Conservation (phyloP, 2,329 filamentous ascomycete genomes). For the Trichoderma sp. region DNA sequence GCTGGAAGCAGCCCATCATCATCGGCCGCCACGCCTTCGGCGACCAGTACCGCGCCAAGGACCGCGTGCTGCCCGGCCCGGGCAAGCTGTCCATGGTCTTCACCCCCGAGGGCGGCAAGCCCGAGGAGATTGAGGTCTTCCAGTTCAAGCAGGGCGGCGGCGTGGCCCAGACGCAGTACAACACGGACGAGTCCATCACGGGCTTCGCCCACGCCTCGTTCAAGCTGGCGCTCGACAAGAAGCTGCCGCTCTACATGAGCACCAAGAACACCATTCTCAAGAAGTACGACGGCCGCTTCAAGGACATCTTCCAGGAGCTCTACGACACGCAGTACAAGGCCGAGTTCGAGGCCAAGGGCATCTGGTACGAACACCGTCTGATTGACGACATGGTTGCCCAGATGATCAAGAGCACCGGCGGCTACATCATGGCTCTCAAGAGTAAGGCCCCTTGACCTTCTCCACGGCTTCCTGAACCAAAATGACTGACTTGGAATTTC, state of each 20-base stretch:
- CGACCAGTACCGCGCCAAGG: slow-evolving; percentile 97
- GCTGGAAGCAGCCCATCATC: slow-evolving; percentile 99
- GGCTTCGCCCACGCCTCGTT: slow-evolving; percentile 97
- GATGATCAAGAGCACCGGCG: slow-evolving; percentile 98
- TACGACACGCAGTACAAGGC: slow-evolving; percentile 86
- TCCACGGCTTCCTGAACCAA: background rate
- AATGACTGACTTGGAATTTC: background rate
- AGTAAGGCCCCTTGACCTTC: slow-evolving; percentile 59
- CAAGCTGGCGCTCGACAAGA: slow-evolving; percentile 88
- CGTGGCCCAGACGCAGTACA: slow-evolving; percentile 95
- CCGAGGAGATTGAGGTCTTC: slow-evolving; percentile 86
- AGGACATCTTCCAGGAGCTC: slow-evolving; percentile 98
- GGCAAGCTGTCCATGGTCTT: slow-evolving; percentile 95
- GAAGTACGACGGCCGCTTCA: slow-evolving; percentile 98
- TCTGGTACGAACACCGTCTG: slow-evolving; percentile 99
- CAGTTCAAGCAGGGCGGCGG: slow-evolving; percentile 85
- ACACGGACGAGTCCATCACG: slow-evolving; percentile 92
- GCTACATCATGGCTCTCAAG: slow-evolving; percentile 97
- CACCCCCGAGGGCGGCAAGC: slow-evolving; percentile 77
- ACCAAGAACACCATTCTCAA: slow-evolving; percentile 99
- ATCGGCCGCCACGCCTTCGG: slow-evolving; percentile 98
- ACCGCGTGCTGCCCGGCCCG: slow-evolving; percentile 77
- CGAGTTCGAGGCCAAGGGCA: slow-evolving; percentile 85
- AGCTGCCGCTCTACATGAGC: slow-evolving; percentile 96
- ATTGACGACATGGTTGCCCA: slow-evolving; percentile 99